Base-by-base conservation (phyloP, 2,329 filamentous ascomycete genomes). In the Amphichorda felina region DNA sequence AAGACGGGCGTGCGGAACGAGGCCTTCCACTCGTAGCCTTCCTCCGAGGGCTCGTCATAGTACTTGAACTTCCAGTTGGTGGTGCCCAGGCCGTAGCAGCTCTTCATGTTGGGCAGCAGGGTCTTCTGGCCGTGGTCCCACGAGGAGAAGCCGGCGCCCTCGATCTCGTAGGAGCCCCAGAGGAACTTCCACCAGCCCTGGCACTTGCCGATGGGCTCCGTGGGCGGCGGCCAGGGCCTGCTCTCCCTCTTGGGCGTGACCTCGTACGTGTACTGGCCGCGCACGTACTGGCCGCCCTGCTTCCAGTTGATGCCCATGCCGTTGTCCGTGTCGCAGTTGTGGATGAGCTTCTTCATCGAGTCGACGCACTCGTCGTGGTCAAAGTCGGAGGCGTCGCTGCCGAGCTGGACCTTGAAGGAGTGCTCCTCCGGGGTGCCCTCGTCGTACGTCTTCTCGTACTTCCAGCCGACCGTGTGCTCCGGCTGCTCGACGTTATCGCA, bases 271-370 rank as follows among this genome's bases (percentile, higher is more conserved):
- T 48, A 45, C 26, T 46, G 38, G 26, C 47, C 48, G 6, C 5
- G 5, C 4, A 43, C 40, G 15, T 38, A 48, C 33, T 39, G 40
- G 16, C 50, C 49, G 29, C 50, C 50, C 32, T 41, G 42, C 41
- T 53, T 52, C 50, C 48, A 54, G 41, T 55, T 50, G n/a, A n/a
- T n/a, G n/a, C n/a, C n/a, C 42, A 55, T 42, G n/a, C 47, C 45
- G 40, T 53, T 54, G 18, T 47, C 36, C 2, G 36, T 38, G 41
- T 55, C 51, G 39, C 53, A 55, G 28, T 41, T 37, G 38, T 55
- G 41, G 39, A 55, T 48, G 33, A 54, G 42, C 25, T 33, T 28
- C 4, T 35, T 15, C 16, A 46, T 26, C 16, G 38, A 35, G 5
- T 46, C 47, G 28, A 42, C 33, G 37, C 47, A 50, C 37, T 42